A percentile compares a stretch with the other conserved stretches of the same genome.
Conservation (phyloP, 768 basidiomycete species). For the Russula emetica region DNA sequence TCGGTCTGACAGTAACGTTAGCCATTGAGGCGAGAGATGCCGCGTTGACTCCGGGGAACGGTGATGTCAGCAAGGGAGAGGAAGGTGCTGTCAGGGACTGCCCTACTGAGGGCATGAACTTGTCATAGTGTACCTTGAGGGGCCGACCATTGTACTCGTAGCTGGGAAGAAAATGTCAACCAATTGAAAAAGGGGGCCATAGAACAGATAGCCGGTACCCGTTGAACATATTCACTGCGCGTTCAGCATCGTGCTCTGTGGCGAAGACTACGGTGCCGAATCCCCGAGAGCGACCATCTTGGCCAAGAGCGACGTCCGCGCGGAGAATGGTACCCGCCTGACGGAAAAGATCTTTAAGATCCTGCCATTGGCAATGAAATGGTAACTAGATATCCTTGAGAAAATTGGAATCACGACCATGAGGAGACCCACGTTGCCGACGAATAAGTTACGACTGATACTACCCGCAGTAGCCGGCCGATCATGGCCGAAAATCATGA, state of each 20-base stretch:
- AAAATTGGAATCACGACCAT: constrained; percentile 24
- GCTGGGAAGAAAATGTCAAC: constrained; percentile 39
- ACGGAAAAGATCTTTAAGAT: constrained; percentile 93
- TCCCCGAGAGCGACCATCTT: constrained; percentile 84
- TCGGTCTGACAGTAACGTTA: constrained; percentile 10
- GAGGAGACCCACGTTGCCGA: constrained; percentile 71
- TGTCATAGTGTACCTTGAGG: constrained; percentile 90
- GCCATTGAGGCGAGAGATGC: constrained; percentile 11
- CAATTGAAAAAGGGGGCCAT: background rate
- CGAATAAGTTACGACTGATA: constrained; percentile 63
- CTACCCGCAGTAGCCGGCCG: constrained; percentile 30
- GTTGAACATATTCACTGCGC: constrained; percentile 84
- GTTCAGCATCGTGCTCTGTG: constrained; percentile 76
- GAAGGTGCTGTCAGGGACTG: constrained; percentile 26
- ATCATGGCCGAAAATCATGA: constrained; percentile 32
- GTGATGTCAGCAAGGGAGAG: constrained; percentile 16
- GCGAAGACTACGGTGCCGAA: constrained; percentile 91
- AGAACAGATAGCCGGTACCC: constrained; percentile 53
- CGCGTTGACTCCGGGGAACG: constrained; percentile 6
- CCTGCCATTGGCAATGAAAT: constrained; percentile 96
- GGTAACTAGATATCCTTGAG: constrained; percentile 54
- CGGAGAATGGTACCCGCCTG: constrained; percentile 86
- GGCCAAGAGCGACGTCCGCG: constrained; percentile 85
- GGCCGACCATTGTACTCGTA: constrained; percentile 84
- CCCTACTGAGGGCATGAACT: constrained; percentile 48